Conservation (phyloP, 768 basidiomycete species). For the Hericium rajendrae region DNA sequence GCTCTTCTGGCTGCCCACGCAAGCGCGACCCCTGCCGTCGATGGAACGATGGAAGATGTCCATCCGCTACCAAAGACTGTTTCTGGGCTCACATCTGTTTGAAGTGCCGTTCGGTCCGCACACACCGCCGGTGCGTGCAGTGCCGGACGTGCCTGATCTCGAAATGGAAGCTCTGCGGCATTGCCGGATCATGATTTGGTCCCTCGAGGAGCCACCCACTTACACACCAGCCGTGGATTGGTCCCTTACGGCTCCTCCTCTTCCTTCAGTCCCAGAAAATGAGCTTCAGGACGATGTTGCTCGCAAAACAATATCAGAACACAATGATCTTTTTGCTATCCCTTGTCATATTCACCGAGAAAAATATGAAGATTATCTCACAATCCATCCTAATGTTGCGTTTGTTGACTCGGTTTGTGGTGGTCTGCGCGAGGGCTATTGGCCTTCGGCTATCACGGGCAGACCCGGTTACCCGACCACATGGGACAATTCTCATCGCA, state of each 20-base stretch:
- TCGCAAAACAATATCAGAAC: slow-evolving; percentile 18
- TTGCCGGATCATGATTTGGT: too few species aligned
- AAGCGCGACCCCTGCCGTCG: slow-evolving; percentile 12
- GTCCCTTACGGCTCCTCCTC: too few species aligned
- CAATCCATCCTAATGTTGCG: slow-evolving; percentile 26
- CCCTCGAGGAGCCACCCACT: too few species aligned
- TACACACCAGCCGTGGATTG: too few species aligned
- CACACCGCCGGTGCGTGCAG: slow-evolving; percentile 6
- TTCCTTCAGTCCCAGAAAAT: too few species aligned
- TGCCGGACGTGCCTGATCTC: too few species aligned
- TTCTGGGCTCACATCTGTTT: slow-evolving; percentile 19
- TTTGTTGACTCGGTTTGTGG: slow-evolving; percentile 26
- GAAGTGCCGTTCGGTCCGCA: not conserved
- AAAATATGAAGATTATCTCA: slow-evolving; percentile 20
- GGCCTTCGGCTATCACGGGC: slow-evolving; percentile 30
- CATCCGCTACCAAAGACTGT: slow-evolving; percentile 7
- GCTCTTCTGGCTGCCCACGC: not conserved
- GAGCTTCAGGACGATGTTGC: slow-evolving; percentile 14
- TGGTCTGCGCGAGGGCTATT: slow-evolving; percentile 31
- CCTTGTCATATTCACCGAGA: slow-evolving; percentile 28
- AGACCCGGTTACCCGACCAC: slow-evolving; percentile 15
- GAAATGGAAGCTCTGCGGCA: too few species aligned
- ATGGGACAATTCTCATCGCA: slow-evolving; percentile 14
- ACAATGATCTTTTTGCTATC: slow-evolving; percentile 28
- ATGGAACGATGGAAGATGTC: slow-evolving; percentile 17